Conservation (phyloP, 2,329 filamentous ascomycete genomes). For the Colletotrichum tofieldiae region DNA sequence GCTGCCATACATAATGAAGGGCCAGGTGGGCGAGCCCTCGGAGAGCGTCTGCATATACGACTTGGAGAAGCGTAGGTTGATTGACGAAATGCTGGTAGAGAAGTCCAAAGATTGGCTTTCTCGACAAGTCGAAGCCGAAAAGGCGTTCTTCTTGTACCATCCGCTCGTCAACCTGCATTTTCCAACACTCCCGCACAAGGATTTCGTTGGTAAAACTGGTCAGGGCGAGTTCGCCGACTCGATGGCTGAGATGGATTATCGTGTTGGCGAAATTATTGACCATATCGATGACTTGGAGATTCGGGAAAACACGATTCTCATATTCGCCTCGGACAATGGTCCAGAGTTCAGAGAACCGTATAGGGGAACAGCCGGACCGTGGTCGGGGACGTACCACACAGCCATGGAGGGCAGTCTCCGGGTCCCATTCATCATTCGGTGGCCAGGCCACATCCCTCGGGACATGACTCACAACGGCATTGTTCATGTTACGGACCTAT, state of each 20-base stretch:
- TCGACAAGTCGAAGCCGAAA: slow-evolving; percentile 45
- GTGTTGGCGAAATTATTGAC: slow-evolving; percentile 52
- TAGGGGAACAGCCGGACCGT: slow-evolving; percentile 52
- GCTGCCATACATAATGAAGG: slow-evolving; percentile 54
- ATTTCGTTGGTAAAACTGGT: slow-evolving; percentile 49
- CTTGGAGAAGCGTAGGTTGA: slow-evolving; percentile 49
- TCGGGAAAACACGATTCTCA: slow-evolving; percentile 52
- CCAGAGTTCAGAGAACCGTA: slow-evolving; percentile 53
- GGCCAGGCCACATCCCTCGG: slow-evolving; percentile 51
- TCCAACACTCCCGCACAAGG: slow-evolving; percentile 51
- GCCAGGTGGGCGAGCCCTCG: slow-evolving; percentile 46
- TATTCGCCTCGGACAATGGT: slow-evolving; percentile 56
- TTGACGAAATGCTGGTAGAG: slow-evolving; percentile 53
- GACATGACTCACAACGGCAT: slow-evolving; percentile 50
- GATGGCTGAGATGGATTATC: slow-evolving; percentile 53
- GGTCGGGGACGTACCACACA: slow-evolving; percentile 55
- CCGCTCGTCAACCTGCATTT: slow-evolving; percentile 54
- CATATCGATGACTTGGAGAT: slow-evolving; percentile 50
- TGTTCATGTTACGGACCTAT: slow-evolving; percentile 54
- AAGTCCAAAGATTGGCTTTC: slow-evolving; percentile 52
- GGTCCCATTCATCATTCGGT: slow-evolving; percentile 54
- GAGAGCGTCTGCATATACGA: slow-evolving; percentile 53
- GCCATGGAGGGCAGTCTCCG: slow-evolving; percentile 55
- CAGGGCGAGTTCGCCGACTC: slow-evolving; percentile 53
- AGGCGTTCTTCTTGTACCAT: slow-evolving; percentile 53